Percentiles rank a stretch among this genome's conserved stretches.
These are phyloP conservation scores for Cutaneotrichosporon arboriforme DNA, from an alignment of 1,284 basidiomycete genomes.

Conservation along the genomic window DNA sequence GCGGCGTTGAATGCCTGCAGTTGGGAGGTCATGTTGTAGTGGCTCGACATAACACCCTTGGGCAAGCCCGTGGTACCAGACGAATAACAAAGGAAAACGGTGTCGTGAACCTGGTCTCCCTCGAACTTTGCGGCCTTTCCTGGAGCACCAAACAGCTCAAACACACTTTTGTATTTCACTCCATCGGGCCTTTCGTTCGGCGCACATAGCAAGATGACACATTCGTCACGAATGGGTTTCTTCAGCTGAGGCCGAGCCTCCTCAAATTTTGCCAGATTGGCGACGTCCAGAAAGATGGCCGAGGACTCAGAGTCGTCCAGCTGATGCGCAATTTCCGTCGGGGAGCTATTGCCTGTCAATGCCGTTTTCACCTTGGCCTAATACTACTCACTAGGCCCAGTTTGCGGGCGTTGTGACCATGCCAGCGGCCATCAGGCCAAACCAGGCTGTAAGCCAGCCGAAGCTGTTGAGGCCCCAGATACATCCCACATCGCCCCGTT, in stretches of 20 bases:
- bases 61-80: constrained; percentile 55
- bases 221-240: background rate
- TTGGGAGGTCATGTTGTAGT: constrained; percentile 56
- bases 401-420: constrained; percentile 38
- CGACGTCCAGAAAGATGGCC: constrained; percentile 56
- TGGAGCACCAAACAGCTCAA: background rate
- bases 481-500: constrained; percentile 33
- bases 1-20: background rate
- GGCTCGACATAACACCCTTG: constrained; percentile 53
- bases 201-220: constrained; percentile 5
- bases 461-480: constrained; percentile 54
- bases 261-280: constrained; percentile 48
- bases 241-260: constrained; percentile 19
- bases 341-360: constrained; percentile 13
- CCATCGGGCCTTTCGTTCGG: constrained; percentile 1
- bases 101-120: constrained; percentile 6
- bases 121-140: background rate
- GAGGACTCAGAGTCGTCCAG: constrained; percentile 54
- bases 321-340: constrained; percentile 43
- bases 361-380: background rate
- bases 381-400: constrained; percentile 35
- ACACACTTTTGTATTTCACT: constrained; percentile 4
- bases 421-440: constrained; percentile 51
- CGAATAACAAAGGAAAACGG: constrained; percentile 56
- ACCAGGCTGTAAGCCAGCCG: constrained; percentile 58